Conservation (phyloP, 202 grass and related monocot genomes). For the Tripidium arundinaceum region DNA sequence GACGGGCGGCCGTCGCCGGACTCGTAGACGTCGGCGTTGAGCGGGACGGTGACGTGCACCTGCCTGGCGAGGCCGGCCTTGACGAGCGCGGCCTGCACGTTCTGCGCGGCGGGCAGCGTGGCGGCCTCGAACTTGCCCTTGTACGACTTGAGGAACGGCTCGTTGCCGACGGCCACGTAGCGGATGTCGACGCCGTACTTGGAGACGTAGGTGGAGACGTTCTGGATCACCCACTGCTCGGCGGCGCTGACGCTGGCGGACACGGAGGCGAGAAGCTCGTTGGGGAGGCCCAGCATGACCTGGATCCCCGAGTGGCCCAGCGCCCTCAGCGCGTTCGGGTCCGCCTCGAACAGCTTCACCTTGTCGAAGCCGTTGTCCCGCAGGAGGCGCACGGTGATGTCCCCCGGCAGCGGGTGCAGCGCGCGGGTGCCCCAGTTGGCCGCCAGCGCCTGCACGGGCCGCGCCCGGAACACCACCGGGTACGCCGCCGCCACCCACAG, state of each 20-base stretch:
- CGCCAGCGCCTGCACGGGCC: conserved; percentile 44
- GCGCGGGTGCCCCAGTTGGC: conserved; percentile 71
- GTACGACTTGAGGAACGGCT: conserved; percentile 93
- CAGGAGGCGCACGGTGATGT: conserved; percentile 57
- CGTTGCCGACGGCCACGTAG: conserved; percentile 79
- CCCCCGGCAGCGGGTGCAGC: conserved; percentile 49
- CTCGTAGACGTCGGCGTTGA: conserved; percentile 97
- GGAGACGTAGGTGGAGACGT: conserved; percentile 70
- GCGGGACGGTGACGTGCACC: conserved; percentile 72
- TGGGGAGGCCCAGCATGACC: conserved; percentile 87
- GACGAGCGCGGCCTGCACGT: conserved; percentile 87
- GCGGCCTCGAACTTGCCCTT: conserved; percentile 61
- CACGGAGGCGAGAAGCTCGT: conserved; percentile 51
- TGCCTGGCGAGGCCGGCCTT: conserved; percentile 67
- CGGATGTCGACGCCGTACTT: conserved; percentile 68
- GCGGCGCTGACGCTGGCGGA: conserved; percentile 46
- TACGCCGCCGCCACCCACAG: conserved; percentile 7
- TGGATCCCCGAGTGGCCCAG: conserved; percentile 68
- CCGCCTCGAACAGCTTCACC: conserved; percentile 85
- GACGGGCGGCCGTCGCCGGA: conserved; percentile 49
- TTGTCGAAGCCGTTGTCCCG: conserved; percentile 75
- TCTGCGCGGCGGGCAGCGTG: conserved; percentile 72
- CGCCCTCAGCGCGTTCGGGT: conserved; percentile 40
- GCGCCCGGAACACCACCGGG: conserved; percentile 13
- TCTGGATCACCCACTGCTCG: conserved; percentile 76